Evolutionary conservation across 1,284 basidiomycete genomes (phyloP).

Genomic region (Mycena sp.): DNA sequence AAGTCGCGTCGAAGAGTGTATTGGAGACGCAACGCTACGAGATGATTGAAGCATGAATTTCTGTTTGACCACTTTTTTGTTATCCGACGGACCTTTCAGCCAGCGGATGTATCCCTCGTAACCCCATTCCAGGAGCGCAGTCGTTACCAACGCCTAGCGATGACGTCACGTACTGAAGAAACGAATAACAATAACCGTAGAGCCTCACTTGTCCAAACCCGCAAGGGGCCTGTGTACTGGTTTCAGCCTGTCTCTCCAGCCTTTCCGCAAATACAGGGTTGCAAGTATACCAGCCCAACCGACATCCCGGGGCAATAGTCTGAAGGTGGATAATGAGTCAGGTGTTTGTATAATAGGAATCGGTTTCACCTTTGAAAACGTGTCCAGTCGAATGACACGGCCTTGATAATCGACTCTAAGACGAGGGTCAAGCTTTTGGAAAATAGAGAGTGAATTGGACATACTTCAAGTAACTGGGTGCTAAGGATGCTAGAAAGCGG

Average conservation of each 20-base stretch:
- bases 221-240: conserved; percentile 75
- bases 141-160: conserved; percentile 67
- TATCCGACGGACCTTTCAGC: conserved; percentile 57
- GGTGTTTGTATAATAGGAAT: background rate
- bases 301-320: conserved; percentile 82
- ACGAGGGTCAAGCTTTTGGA: background rate
- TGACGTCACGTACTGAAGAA: too few relatives aligned
- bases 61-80: background rate
- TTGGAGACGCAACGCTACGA: conserved; percentile 60
- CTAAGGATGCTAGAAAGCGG: conserved; percentile 62
- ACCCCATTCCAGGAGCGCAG: conserved; percentile 74
- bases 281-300: conserved; percentile 85
- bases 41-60: background rate
- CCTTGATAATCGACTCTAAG: conserved; percentile 76
- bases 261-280: conserved; percentile 77
- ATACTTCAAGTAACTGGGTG: conserved; percentile 75
- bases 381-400: conserved; percentile 81
- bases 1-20: conserved; percentile 68
- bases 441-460: conserved; percentile 22
- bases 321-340: conserved; percentile 40
- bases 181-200: too few relatives aligned
- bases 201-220: conserved; percentile 81
- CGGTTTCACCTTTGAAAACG: conserved; percentile 77
- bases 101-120: conserved; percentile 80
- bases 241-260: conserved; percentile 80